Evolutionary conservation across 2,329 filamentous ascomycete genomes (phyloP), one percentile per base, ranked within the genome.

Genomic region (Myriosclerotinia curreyana): DNA sequence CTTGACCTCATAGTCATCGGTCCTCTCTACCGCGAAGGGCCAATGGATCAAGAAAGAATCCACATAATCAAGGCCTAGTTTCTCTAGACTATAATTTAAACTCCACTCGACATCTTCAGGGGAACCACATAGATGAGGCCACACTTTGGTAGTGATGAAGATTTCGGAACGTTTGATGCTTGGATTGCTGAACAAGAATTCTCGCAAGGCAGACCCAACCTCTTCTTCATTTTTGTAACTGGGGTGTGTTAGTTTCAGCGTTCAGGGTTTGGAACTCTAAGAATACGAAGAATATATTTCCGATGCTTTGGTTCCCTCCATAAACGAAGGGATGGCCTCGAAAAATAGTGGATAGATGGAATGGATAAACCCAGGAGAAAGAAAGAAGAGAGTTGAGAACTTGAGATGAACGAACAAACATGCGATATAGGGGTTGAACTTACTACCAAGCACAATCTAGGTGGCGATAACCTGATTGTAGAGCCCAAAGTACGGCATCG

Each of bases 21-120:
- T 85, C 76, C 86, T 91, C 91, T 94, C 85, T 90, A 86, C 64
- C 85, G 86, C 63, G 90, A 79, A 80, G 3, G 90, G 89, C 90
- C 91, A 95, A 79, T 96, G 91, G 79, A 96, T 84, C 40, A 96
- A 82, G 74, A 85, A 91, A 64, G 94, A 79, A 75, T 96, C 91
- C 12, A 96, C 83, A 74, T 95, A 94, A 69, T 92, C 88, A 56
- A 94, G 79, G 1, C 89, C 88, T 36, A 96, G 79, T 66, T 83
- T 82, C 77, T 86, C 82, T 75, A 95, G 79, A 70, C 86, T 89
- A 79, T 88, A 86, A 69, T 91, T 84, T 48, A 94, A 80, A 50
- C 84, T 86, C 74, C 88, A 80, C 76, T 89, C 86, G 6, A 86
- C 85, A 28, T 87, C 82, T 52, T 83, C 84, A 3, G 72, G 69